Base-by-base conservation (phyloP, 768 basidiomycete genomes). In the Lactarius vividus region DNA sequence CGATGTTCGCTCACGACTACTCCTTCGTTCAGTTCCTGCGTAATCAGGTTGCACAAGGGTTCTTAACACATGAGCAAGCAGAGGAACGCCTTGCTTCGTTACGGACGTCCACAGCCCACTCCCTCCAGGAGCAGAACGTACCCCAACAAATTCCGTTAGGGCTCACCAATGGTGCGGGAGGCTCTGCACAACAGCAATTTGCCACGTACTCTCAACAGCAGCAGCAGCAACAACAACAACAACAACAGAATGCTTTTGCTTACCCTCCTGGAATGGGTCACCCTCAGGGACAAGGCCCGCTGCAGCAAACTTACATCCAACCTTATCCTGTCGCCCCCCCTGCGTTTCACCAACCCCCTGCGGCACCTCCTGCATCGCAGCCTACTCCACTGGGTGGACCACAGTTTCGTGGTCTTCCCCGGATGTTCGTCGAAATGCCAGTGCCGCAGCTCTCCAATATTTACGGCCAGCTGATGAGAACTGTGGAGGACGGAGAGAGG, bases 1-100 rank as follows among this genome's bases (percentile, higher is more conserved):
- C 44, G 10, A 49, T 23, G n/a, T 37, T 37, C 3, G 35, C 66
- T 59, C 26, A 66, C 23, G 31, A 16, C 26, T 33, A 29, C 16
- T 15, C 39, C 20, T n/a, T 11, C 18, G 1, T 46, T 9, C 20
- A 35, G 2, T 23, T n/a, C 31, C 13, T 66, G 52, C 65, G 52
- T 11, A 20, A 0, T 44, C 23, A 62, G 5, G 57, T 63, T 15
- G 0, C 3, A 2, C 65, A 66, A 59, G 65, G 61, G n/a, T 0
- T 53, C 37, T 44, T 66, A 31, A 66, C 65, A 9, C 20, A 0
- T 1, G 61, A 66, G 8, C 57, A 63, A 63, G 65, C 65, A 54
- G 52, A 28, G 13, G 61, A 66, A 4, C 65, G 61, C 31, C 8
- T 63, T 37, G 3, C 49, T 31, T 18, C 44, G n/a, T 13, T 54